A percentile compares a stretch with the other conserved stretches of the same genome.
Conservation (phyloP, 208 protist species). For the Blastocrithidia nonstop region DNA sequence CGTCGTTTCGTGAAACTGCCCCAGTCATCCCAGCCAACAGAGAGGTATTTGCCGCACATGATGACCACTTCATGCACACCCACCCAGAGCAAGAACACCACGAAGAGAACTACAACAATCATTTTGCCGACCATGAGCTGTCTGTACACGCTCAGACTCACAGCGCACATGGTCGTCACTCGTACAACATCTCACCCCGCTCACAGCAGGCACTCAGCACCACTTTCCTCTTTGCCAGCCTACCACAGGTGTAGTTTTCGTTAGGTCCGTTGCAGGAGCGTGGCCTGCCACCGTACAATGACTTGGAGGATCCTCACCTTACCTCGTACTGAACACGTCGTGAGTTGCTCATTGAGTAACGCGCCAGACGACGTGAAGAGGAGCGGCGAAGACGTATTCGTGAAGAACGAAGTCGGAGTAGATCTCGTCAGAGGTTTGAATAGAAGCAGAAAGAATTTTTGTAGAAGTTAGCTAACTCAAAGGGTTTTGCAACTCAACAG, state of each 20-base stretch:
- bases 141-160: too few relatives aligned
- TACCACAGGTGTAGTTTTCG: slow-evolving; percentile 50
- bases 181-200: too few relatives aligned
- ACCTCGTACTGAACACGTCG: slow-evolving; percentile 53
- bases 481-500: slow-evolving; percentile 17
- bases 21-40: too few relatives aligned
- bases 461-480: slow-evolving; percentile 27
- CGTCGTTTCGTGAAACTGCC: too few relatives aligned
- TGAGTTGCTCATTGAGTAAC: slow-evolving; percentile 41
- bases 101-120: too few relatives aligned
- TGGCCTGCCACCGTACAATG: slow-evolving; percentile 59
- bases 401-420: slow-evolving; percentile 19
- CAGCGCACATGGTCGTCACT: too few relatives aligned
- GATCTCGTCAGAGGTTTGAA: slow-evolving; percentile 34
- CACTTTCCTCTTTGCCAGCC: neutral
- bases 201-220: too few relatives aligned
- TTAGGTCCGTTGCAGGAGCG: slow-evolving; percentile 55
- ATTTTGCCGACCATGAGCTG: too few relatives aligned
- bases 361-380: slow-evolving; percentile 19
- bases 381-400: slow-evolving; percentile 19
- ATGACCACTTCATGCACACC: too few relatives aligned
- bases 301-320: slow-evolving; percentile 69
- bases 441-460: slow-evolving; percentile 38
- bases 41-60: too few relatives aligned
- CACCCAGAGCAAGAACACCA: too few relatives aligned